These are phyloP conservation scores for Plasmodium gonderi DNA, from an alignment of 169 alveolate species.

Conservation along the genomic window DNA sequence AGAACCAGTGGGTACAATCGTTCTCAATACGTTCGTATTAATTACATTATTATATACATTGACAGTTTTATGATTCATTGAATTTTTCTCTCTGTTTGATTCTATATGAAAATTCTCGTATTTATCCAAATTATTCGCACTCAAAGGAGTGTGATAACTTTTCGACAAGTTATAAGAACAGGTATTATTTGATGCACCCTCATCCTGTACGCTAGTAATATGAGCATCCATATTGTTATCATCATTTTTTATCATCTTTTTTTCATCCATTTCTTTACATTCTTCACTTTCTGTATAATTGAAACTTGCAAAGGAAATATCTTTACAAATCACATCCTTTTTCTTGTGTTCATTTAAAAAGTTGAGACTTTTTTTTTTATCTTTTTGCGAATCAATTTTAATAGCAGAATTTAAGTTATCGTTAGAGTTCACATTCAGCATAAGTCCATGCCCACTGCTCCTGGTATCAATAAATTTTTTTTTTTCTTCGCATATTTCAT, in stretches of 20 bases:
- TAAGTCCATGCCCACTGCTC: slow-evolving; percentile 14
- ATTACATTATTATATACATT: background rate
- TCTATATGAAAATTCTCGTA: background rate
- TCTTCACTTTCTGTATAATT: background rate
- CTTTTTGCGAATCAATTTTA: background rate
- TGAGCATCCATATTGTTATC: background rate
- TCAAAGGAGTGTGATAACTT: background rate
- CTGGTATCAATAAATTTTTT: background rate
- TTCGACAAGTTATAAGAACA: background rate
- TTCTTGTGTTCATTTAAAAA: background rate
- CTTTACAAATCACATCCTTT: background rate
- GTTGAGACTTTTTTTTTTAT: background rate
- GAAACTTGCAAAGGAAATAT: background rate
- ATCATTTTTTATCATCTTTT: background rate
- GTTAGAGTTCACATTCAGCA: background rate
- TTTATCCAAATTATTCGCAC: background rate
- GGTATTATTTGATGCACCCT: background rate
- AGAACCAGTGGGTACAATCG: background rate
- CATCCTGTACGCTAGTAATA: background rate
- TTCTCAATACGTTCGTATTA: background rate
- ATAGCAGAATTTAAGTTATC: too few species aligned
- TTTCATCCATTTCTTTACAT: background rate
- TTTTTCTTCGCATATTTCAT: background rate
- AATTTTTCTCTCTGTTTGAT: background rate
- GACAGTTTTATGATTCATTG: background rate